Evolutionary conservation across 2,329 filamentous ascomycete species (phyloP).

Genomic region (Aureobasidium sp.): DNA sequence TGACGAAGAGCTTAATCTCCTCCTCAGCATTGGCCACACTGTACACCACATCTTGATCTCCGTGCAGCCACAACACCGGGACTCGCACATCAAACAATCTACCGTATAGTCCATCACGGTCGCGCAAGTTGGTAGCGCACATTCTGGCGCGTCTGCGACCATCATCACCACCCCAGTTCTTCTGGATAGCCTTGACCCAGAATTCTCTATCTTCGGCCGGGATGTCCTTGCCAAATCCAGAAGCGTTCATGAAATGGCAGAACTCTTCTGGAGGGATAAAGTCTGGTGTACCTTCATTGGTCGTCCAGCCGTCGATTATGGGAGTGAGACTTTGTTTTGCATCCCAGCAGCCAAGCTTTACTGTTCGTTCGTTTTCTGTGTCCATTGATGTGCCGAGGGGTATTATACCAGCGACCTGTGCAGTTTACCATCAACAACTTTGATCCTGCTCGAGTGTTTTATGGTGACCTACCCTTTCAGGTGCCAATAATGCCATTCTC

Average conservation of each 20-base stretch:
- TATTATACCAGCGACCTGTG: slow-evolving; percentile 43
- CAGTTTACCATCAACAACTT: not conserved
- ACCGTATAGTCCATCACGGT: slow-evolving; percentile 41
- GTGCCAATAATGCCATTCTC: slow-evolving; percentile 45
- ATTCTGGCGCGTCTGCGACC: slow-evolving; percentile 40
- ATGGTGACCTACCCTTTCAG: slow-evolving; percentile 33
- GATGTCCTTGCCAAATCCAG: slow-evolving; percentile 39
- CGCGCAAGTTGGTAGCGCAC: slow-evolving; percentile 42
- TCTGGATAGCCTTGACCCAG: slow-evolving; percentile 38
- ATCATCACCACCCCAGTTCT: slow-evolving; percentile 42
- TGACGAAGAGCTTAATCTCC: slow-evolving; percentile 42
- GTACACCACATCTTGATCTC: slow-evolving; percentile 36
- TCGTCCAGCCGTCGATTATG: slow-evolving; percentile 35
- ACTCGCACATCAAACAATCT: slow-evolving; percentile 41
- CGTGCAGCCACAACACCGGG: slow-evolving; percentile 45
- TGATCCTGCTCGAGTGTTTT: no score
- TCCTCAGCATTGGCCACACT: slow-evolving; percentile 35
- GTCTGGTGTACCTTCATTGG: slow-evolving; percentile 29
- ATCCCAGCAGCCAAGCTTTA: slow-evolving; percentile 43
- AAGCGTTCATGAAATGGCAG: slow-evolving; percentile 38
- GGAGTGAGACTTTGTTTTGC: slow-evolving; percentile 27
- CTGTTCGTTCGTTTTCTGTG: slow-evolving; percentile 38
- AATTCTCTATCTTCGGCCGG: slow-evolving; percentile 31
- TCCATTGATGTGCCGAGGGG: slow-evolving; percentile 47
- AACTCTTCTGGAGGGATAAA: slow-evolving; percentile 37